Percentiles rank a stretch among this genome's conserved stretches.
Conservation (phyloP, 2,329 filamentous ascomycete species). For the Pseudopithomyces maydicus region DNA sequence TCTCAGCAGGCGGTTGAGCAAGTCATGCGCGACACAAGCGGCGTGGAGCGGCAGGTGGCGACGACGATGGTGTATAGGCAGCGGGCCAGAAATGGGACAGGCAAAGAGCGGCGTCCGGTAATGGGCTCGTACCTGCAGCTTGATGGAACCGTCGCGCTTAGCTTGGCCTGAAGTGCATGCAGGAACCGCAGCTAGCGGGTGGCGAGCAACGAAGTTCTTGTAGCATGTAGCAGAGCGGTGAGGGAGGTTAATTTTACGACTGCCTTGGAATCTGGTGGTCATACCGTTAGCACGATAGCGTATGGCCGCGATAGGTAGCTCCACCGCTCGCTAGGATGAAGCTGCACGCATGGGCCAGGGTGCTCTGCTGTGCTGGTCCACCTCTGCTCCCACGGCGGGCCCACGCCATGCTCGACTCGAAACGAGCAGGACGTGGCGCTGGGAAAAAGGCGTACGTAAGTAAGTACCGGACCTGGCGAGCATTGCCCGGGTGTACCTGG, state of each 20-base stretch:
- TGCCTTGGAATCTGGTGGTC: slow-evolving; percentile 20
- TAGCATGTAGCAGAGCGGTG: slow-evolving; percentile 13
- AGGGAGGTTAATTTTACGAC: slow-evolving; percentile 22
- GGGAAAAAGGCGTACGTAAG: slow-evolving; percentile 9
- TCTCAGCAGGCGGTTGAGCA: slow-evolving; percentile 25
- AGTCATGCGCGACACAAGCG: slow-evolving; percentile 42
- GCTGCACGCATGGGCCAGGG: slow-evolving; percentile 22
- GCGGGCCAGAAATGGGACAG: slow-evolving; percentile 26
- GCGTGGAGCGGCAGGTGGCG: slow-evolving; percentile 28
- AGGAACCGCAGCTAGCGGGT: slow-evolving; percentile 15
- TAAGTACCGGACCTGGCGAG: slow-evolving; percentile 14
- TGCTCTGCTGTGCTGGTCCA: slow-evolving; percentile 3
- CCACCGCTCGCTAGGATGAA: slow-evolving; percentile 26
- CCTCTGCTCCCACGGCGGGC: slow-evolving; percentile 13
- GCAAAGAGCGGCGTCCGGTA: slow-evolving; percentile 32
- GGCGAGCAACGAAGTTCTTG: slow-evolving; percentile 8
- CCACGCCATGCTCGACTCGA: slow-evolving; percentile 21
- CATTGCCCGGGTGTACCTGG: background rate
- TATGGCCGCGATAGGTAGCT: slow-evolving; percentile 21
- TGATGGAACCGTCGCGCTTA: slow-evolving; percentile 24
- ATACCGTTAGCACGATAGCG: slow-evolving; percentile 19
- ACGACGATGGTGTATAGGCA: slow-evolving; percentile 34
- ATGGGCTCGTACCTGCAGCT: slow-evolving; percentile 32
- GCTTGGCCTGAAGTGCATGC: slow-evolving; percentile 27
- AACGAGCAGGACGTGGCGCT: slow-evolving; percentile 25